phyloP scores from a whole-genome alignment of 1,284 basidiomycete genomes.

The Athelia sp. region DNA sequence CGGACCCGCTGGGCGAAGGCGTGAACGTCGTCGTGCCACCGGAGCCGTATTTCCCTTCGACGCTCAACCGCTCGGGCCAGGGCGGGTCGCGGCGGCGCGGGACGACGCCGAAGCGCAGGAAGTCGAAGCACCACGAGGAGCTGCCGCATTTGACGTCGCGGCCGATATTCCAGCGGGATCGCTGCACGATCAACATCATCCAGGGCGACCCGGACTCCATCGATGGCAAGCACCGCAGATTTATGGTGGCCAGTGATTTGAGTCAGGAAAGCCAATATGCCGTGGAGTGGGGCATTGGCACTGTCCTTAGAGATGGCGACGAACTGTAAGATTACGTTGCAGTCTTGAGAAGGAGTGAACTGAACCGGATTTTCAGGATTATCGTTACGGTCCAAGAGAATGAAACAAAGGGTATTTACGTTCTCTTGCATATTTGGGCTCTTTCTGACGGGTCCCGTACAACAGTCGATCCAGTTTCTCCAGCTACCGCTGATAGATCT shows the following conservation, averaged over 20 bases:
- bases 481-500: slow-evolving; percentile 65
- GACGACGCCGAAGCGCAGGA: slow-evolving; percentile 50
- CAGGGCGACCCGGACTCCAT: slow-evolving; percentile 75
- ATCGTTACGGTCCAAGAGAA: slow-evolving; percentile 92
- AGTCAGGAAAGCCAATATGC: slow-evolving; percentile 91
- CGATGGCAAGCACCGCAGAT: slow-evolving; percentile 59
- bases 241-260: slow-evolving; percentile 91
- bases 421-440: slow-evolving; percentile 3
- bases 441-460: slow-evolving; percentile 3
- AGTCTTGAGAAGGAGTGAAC: background rate
- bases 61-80: too few species aligned
- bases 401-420: slow-evolving; percentile 69
- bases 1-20: slow-evolving; percentile 79
- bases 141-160: slow-evolving; percentile 64
- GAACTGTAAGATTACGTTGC: slow-evolving; percentile 53
- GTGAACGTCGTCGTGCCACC: slow-evolving; percentile 85
- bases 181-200: slow-evolving; percentile 86
- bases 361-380: slow-evolving; percentile 33
- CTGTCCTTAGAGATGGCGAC: slow-evolving; percentile 92
- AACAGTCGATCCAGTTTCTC: slow-evolving; percentile 77
- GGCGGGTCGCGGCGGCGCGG: slow-evolving; percentile 22
- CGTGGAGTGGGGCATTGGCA: slow-evolving; percentile 95
- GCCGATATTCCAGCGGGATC: slow-evolving; percentile 85
- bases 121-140: slow-evolving; percentile 53
- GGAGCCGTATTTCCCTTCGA: slow-evolving; percentile 74